Evolutionary conservation across 176 grass and related monocot genomes (phyloP).

Genomic region (Rhynchospora tenuis): DNA sequence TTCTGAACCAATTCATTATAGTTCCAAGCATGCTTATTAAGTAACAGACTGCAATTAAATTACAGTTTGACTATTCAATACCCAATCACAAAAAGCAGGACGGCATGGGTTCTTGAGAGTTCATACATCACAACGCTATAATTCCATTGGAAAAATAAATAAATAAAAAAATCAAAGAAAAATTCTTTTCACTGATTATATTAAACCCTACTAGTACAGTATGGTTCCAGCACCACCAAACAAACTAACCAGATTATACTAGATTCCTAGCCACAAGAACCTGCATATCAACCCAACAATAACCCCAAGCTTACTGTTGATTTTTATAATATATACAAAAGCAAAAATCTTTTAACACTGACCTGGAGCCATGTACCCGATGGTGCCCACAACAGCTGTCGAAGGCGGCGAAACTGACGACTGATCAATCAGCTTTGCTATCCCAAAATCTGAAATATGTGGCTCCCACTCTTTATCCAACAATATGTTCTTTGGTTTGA

Average conservation of each 20-base stretch:
- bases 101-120: background rate
- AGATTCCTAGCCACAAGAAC: background rate
- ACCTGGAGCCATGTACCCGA: conserved; percentile 88
- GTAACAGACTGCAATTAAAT: background rate
- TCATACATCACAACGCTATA: background rate
- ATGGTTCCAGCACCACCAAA: background rate
- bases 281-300: background rate
- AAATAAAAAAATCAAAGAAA: background rate
- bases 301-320: background rate
- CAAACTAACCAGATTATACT: background rate
- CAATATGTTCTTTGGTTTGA: conserved; percentile 88
- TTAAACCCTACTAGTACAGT: background rate
- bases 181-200: background rate
- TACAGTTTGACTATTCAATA: background rate
- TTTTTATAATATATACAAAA: background rate
- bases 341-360: background rate
- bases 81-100: background rate
- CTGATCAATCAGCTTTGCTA: conserved; percentile 64
- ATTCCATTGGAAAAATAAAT: background rate
- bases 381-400: conserved; percentile 59
- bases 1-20: background rate
- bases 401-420: conserved; percentile 36
- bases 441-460: conserved; percentile 91
- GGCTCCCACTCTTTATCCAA: conserved; percentile 63
- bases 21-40: background rate